These are phyloP conservation scores for Hanseniaspora sp. DNA, from an alignment of 1,139 yeast species.

Conservation along the genomic window DNA sequence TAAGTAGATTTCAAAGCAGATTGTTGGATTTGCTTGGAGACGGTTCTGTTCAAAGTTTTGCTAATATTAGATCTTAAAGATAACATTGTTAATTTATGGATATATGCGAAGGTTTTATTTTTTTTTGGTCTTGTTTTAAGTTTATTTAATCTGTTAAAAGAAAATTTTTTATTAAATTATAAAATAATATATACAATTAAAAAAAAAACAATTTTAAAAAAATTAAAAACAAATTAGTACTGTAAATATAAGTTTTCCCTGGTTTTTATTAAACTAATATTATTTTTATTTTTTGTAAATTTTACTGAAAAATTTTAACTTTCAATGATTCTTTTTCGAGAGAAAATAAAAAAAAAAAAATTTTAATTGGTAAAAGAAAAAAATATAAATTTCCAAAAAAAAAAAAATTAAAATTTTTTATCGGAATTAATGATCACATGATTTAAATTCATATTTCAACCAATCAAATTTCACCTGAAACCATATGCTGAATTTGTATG, in stretches of 20 bases:
- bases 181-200: no score
- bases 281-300: neutral
- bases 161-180: no score
- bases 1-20: constrained; percentile 58
- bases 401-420: neutral
- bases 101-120: constrained; percentile 5
- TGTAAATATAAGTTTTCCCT: neutral
- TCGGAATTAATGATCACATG: constrained; percentile 1
- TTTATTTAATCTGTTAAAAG: neutral
- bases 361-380: neutral
- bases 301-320: neutral
- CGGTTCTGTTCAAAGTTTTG: constrained; percentile 19
- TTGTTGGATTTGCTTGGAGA: constrained; percentile 25
- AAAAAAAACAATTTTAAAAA: no score
- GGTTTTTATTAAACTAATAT: neutral
- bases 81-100: constrained; percentile 18
- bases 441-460: neutral
- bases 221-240: no score
- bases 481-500: constrained; percentile 55
- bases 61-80: constrained; percentile 20
- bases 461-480: constrained; percentile 35
- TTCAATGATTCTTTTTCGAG: neutral
- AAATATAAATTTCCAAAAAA: neutral
- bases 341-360: neutral
- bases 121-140: neutral